Percentiles rank a stretch among this genome's conserved stretches.
phyloP scores from a whole-genome alignment of 2,329 filamentous ascomycete genomes.

The Parasarocladium wereldwijsianum region DNA sequence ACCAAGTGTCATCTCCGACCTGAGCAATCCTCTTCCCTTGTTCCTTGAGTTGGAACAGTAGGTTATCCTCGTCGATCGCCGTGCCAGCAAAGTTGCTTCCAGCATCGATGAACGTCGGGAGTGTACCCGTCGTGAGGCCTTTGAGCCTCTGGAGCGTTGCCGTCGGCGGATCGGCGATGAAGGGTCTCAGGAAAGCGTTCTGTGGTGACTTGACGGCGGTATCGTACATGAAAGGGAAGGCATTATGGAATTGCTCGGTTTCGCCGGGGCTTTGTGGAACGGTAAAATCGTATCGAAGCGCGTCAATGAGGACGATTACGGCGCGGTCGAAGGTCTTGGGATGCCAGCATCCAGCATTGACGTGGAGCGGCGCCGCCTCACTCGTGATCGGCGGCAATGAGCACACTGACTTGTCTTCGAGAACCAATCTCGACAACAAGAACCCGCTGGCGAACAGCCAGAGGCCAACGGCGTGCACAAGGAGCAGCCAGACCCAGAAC shows the following conservation, averaged over 20 bases:
- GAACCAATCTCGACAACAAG: conserved; percentile 70
- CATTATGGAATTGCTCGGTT: conserved; percentile 58
- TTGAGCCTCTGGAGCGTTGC: conserved; percentile 86
- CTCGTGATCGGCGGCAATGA: conserved; percentile 49
- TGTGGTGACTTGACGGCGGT: conserved; percentile 58
- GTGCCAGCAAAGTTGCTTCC: conserved; percentile 93
- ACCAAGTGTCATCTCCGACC: conserved; percentile 97
- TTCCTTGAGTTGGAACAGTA: conserved; percentile 51
- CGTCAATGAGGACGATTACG: conserved; percentile 81
- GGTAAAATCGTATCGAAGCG: conserved; percentile 91
- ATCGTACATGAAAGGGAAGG: conserved; percentile 75
- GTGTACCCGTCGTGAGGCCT: conserved; percentile 83
- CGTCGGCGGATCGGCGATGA: conserved; percentile 94
- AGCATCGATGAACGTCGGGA: conserved; percentile 87
- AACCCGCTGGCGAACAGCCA: conserved; percentile 93
- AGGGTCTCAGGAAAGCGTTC: conserved; percentile 81
- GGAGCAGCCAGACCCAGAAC: conserved; percentile 58
- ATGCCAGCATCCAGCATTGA: conserved; percentile 77
- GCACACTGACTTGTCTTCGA: conserved; percentile 64
- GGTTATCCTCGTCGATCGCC: conserved; percentile 84
- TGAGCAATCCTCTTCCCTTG: conserved; percentile 68
- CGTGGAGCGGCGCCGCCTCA: conserved; percentile 21
- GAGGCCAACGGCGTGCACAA: conserved; percentile 66
- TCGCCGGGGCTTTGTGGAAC: conserved; percentile 45
- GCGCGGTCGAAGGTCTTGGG: conserved; percentile 87